Evolutionary conservation across 768 basidiomycete genomes (phyloP).

Genomic region (Cantharellus cinnabarinus): DNA sequence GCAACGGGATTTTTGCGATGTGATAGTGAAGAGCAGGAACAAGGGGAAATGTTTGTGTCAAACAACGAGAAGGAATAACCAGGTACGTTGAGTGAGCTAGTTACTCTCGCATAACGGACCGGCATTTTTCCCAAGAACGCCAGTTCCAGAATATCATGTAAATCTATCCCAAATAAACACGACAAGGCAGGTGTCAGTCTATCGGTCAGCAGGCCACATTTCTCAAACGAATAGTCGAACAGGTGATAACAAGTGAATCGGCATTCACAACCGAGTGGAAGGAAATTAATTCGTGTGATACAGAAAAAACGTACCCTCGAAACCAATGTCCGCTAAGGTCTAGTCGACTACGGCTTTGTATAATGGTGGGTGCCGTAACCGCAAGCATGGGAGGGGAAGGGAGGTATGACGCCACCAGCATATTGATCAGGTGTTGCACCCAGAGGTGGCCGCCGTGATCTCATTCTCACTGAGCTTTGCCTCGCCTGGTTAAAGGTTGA

Average conservation of each 20-base stretch:
- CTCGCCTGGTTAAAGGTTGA: constrained; percentile 23
- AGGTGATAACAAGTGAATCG: too few relatives aligned
- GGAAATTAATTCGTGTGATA: neutral
- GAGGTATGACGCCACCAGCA: constrained; percentile 19
- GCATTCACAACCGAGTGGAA: too few relatives aligned
- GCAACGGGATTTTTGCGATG: too few relatives aligned
- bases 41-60: too few relatives aligned
- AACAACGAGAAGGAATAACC: too few relatives aligned
- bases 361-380: constrained; percentile 35
- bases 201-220: too few relatives aligned
- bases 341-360: constrained; percentile 44
- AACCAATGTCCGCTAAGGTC: constrained; percentile 41
- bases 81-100: too few relatives aligned
- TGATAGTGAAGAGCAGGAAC: too few relatives aligned
- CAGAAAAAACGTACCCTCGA: constrained; percentile 32
- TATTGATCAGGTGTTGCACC: constrained; percentile 22
- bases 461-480: constrained; percentile 55
- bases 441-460: constrained; percentile 41
- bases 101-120: too few relatives aligned
- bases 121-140: constrained; percentile 36
- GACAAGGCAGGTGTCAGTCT: neutral
- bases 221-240: too few relatives aligned
- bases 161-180: constrained; percentile 21
- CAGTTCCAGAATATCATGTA: constrained; percentile 63
- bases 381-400: constrained; percentile 38